Percentiles rank a stretch among this genome's conserved stretches.
These are phyloP conservation scores for Neonectria coccinea DNA, from an alignment of 2,329 filamentous ascomycete genomes.

Conservation along the genomic window DNA sequence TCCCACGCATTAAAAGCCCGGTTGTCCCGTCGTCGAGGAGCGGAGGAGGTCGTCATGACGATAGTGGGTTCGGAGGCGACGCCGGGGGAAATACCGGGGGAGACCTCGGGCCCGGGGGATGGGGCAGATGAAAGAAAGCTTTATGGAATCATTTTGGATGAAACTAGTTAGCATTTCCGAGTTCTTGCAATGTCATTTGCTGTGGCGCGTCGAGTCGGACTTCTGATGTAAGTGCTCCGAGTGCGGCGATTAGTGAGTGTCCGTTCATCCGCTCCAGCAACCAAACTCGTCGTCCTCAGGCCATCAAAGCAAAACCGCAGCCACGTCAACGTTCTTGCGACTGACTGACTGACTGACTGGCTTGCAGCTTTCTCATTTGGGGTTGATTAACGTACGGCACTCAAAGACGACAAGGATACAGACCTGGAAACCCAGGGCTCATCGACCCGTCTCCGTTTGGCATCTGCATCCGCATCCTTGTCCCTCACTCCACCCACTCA, in stretches of 20 bases:
- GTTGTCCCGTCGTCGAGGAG: background rate
- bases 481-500: background rate
- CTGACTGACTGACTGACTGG: too few relatives aligned
- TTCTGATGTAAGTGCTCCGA: conserved; percentile 34
- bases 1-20: background rate
- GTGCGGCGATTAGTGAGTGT: conserved; percentile 28
- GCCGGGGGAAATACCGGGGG: background rate
- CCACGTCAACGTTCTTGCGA: background rate
- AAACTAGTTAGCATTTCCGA: background rate
- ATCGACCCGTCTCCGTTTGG: background rate
- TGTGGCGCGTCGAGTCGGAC: conserved; percentile 27
- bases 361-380: background rate
- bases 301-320: background rate
- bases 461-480: background rate
- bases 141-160: background rate
- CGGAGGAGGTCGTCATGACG: background rate
- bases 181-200: background rate
- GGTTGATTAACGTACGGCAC: background rate
- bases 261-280: background rate
- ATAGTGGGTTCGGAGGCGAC: background rate
- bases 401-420: background rate
- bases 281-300: background rate
- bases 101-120: background rate
- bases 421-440: too few relatives aligned
- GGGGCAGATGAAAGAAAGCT: background rate